Base-by-base conservation (phyloP, 2,329 filamentous ascomycete genomes). In the Fusarium sp. region DNA sequence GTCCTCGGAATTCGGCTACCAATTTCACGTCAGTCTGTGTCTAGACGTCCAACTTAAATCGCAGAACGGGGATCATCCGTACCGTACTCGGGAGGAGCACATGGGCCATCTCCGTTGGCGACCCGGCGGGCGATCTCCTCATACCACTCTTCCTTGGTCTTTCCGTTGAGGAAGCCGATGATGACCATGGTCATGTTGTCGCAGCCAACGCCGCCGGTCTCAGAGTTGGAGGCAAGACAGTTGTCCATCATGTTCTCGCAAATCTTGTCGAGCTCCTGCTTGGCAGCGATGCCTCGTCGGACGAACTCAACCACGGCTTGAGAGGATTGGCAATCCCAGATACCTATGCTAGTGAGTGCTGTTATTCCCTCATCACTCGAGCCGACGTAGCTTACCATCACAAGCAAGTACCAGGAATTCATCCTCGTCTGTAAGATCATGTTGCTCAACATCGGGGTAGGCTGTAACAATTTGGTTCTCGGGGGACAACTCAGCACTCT, bases 161-260 rank as follows among this genome's bases (percentile, higher is more conserved):
- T 95, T 82, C 96, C 96, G 80, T 94, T 91, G 77, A 99, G 89
- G 81, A 99, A 91, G 76, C 93, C 96, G 80, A 99, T 86, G 75
- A 99, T 89, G 78, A 92, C 87, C 93, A 99, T 98, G 77, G 96
- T 99, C 96, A 99, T 99, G 88, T 99, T 99, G 87, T 99, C 96
- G 83, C 96, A 99, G 71, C 96, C 96, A 71, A 99, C 96, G 73
- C 96, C 96, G 62, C 96, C 96, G 37, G 96, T 98, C 85, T 99
- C 96, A 76, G 95, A 97, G 89, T 97, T 98, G 70, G 95, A 97
- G 44, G 96, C 95, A 75, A 99, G 88, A 82, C 96, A 99, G 86
- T 98, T 99, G 87, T 99, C 96, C 96, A 99, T 99, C 94, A 99
- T 97, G 86, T 99, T 99, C 85, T 99, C 96, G 83, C 96, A 98